Base-by-base conservation (phyloP, 805 yeast genomes). In the Zygosaccharomyces bailii region DNA sequence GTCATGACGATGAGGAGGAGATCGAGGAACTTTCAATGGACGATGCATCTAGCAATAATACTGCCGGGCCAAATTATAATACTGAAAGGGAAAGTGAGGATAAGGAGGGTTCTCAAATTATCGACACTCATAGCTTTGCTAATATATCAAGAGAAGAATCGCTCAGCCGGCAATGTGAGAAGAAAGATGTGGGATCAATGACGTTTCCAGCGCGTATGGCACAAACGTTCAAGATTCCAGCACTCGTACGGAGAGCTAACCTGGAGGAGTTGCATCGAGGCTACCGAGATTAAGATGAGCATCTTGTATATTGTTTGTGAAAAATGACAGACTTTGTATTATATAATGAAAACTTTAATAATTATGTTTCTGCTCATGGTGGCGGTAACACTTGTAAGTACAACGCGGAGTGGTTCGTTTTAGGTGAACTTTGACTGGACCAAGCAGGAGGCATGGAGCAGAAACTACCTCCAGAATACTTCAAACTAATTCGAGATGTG, bases 401-500 rank as follows among this genome's bases (percentile, higher is more conserved):
- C 31, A 7, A 16, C 31, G 25, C 23, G 17, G n/a, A 6, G n/a
- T 16, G n/a, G n/a, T n/a, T n/a, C n/a, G n/a, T n/a, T n/a, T n/a
- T n/a, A n/a, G n/a, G n/a, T n/a, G n/a, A n/a, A n/a, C n/a, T n/a
- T n/a, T n/a, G n/a, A n/a, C n/a, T n/a, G n/a, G n/a, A n/a, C n/a
- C n/a, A n/a, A n/a, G n/a, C n/a, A n/a, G n/a, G 7, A n/a, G 27
- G 11, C 20, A 58, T 60, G 63, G 45, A 48, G 47, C 54, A 52
- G 36, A 42, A 55, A 27, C 45, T 62, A 29, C 46, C 66, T 14
- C 57, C 55, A 30, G 68, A 63, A 39, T 57, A 63, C 41, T 63
- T 63, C 47, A 58, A 62, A 4, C 43, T 63, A 31, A 53, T 62
- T 19, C 48, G 63, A 36, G 56, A 59, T 25, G 64, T 57, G 17